Percentiles rank a stretch among this genome's conserved stretches.
phyloP scores from a whole-genome alignment of 1,284 basidiomycete genomes.

The Peniophora sp. region DNA sequence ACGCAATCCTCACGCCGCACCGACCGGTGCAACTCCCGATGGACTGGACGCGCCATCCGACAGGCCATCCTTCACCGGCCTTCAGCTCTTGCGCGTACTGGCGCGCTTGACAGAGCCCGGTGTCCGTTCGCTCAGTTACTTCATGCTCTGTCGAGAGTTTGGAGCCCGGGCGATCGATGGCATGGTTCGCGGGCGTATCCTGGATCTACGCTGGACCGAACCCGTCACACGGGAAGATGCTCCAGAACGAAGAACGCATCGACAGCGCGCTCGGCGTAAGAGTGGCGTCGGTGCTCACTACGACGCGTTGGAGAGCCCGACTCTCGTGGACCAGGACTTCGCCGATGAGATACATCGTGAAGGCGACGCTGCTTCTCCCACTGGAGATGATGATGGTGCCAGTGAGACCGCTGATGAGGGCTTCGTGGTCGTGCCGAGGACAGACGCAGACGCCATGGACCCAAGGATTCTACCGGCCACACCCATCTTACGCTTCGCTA shows the following conservation, averaged over 20 bases:
- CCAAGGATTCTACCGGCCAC: slow-evolving; percentile 67
- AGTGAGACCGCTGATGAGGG: slow-evolving; percentile 26
- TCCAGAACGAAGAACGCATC: slow-evolving; percentile 4
- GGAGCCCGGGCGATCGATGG: slow-evolving; percentile 74
- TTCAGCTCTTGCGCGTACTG: slow-evolving; percentile 71
- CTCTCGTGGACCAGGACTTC: slow-evolving; percentile 24
- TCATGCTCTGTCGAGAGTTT: slow-evolving; percentile 68
- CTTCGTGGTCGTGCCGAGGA: too few species aligned
- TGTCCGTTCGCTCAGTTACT: slow-evolving; percentile 60
- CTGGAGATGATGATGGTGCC: slow-evolving; percentile 23
- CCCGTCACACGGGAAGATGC: slow-evolving; percentile 36
- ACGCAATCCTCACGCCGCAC: slow-evolving; percentile 26
- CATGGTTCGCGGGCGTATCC: slow-evolving; percentile 66
- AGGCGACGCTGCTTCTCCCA: slow-evolving; percentile 20
- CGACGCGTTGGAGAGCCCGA: slow-evolving; percentile 28
- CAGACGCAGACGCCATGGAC: slow-evolving; percentile 49
- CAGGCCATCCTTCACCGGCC: slow-evolving; percentile 51
- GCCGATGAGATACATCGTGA: slow-evolving; percentile 16
- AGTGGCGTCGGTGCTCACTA: slow-evolving; percentile 24
- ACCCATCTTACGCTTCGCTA: slow-evolving; percentile 72
- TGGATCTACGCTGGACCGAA: slow-evolving; percentile 73
- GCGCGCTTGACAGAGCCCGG: slow-evolving; percentile 57
- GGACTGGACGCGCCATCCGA: slow-evolving; percentile 10
- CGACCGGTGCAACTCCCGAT: slow-evolving; percentile 16
- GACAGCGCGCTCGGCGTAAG: slow-evolving; percentile 11